Evolutionary conservation across 2,329 filamentous ascomycete species (phyloP).

Genomic region (Cryoendolithus antarcticus): DNA sequence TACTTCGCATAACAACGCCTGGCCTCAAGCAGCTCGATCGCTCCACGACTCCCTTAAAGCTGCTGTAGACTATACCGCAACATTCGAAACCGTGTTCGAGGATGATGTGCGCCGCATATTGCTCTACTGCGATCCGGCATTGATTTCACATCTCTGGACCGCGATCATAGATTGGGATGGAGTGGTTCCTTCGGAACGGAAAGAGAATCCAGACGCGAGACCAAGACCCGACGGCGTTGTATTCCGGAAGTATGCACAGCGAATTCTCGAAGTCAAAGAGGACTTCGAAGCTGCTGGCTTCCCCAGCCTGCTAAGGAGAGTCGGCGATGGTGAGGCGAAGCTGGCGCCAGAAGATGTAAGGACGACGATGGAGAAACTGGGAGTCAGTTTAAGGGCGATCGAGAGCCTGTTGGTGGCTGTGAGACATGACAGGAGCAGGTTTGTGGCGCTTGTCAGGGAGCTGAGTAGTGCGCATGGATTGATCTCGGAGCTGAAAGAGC

Average conservation of each 20-base stretch:
- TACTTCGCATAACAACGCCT: conserved; percentile 1
- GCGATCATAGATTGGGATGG: conserved; percentile 6
- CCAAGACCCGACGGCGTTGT: background rate
- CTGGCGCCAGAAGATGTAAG: conserved; percentile 5
- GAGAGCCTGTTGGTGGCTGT: conserved; percentile 8
- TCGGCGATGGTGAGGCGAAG: too few species aligned
- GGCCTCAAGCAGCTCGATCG: conserved; percentile 4
- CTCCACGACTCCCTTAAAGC: conserved; percentile 5
- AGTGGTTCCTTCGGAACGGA: background rate
- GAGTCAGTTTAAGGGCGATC: conserved; percentile 9
- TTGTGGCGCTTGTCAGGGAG: conserved; percentile 9
- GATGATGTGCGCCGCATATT: conserved; percentile 1
- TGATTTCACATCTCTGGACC: conserved; percentile 4
- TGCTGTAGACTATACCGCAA: conserved; percentile 1
- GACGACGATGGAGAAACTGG: conserved; percentile 8
- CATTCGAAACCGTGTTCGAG: conserved; percentile 5
- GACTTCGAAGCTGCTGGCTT: too few species aligned
- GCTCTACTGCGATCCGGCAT: background rate
- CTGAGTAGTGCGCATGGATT: conserved; percentile 9
- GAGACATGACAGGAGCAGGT: conserved; percentile 7
- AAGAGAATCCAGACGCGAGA: background rate
- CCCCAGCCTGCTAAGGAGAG: too few species aligned
- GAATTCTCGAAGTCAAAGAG: too few species aligned
- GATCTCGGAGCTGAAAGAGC: conserved; percentile 8
- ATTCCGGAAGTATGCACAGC: too few species aligned